phyloP scores from a whole-genome alignment of 495 filamentous ascomycete genomes.

The Diplogelasinospora grovesii region DNA sequence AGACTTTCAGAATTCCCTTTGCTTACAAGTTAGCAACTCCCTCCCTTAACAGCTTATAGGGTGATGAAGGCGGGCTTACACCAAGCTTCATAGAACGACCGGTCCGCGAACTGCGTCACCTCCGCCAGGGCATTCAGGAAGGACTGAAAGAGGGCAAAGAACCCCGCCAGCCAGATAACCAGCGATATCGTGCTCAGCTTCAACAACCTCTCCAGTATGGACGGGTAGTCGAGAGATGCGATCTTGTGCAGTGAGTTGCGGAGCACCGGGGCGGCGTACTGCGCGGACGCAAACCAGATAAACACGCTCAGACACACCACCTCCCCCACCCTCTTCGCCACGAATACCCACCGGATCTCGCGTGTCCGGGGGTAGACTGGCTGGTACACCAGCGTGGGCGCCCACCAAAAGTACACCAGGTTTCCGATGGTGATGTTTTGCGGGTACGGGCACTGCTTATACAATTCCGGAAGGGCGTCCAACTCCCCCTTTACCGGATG shows the following conservation, averaged over 20 bases:
- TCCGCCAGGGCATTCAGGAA: constrained; percentile 87
- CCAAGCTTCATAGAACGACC: constrained; percentile 95
- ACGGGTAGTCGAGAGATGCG: constrained; percentile 66
- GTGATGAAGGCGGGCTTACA: constrained; percentile 36
- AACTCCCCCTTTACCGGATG: constrained; percentile 54
- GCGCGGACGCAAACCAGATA: constrained; percentile 88
- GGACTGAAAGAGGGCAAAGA: constrained; percentile 92
- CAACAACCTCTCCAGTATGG: constrained; percentile 82
- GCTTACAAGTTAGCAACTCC: too few relatives aligned
- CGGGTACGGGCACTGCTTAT: constrained; percentile 79
- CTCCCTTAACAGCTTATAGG: too few relatives aligned
- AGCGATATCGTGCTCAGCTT: constrained; percentile 91
- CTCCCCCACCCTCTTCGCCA: constrained; percentile 74
- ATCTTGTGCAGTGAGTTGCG: constrained; percentile 85
- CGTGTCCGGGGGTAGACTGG: constrained; percentile 83
- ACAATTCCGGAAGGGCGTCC: constrained; percentile 67
- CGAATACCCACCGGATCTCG: constrained; percentile 76
- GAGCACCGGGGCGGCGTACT: constrained; percentile 87
- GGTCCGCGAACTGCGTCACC: constrained; percentile 80
- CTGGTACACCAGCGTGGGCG: constrained; percentile 93
- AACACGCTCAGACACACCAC: constrained; percentile 67
- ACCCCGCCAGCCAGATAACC: constrained; percentile 92
- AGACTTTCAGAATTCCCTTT: constrained; percentile 71
- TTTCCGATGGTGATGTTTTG: constrained; percentile 81
- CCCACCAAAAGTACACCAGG: constrained; percentile 92